Evolutionary conservation across 2,329 filamentous ascomycete genomes (phyloP).

Genomic region (Botrytis cinerea): DNA sequence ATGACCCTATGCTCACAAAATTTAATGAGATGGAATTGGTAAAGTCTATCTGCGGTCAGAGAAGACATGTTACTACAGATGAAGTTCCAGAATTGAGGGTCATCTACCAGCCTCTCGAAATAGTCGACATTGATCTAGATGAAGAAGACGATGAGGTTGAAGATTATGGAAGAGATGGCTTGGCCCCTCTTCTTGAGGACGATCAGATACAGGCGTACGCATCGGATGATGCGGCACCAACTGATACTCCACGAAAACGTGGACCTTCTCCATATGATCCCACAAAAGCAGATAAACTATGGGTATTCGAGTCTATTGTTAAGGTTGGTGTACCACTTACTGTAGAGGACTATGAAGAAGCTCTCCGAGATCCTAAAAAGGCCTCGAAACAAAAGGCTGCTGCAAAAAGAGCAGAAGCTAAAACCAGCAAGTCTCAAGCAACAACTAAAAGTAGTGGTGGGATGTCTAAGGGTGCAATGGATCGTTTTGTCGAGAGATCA

Average conservation of each 20-base stretch:
- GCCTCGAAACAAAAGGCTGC: constrained; percentile 32
- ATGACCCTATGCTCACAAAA: constrained; percentile 44
- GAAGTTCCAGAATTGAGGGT: constrained; percentile 75
- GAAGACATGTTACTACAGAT: constrained; percentile 74
- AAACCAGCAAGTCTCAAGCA: constrained; percentile 4
- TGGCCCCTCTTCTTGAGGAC: constrained; percentile 62
- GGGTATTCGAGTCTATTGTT: constrained; percentile 67
- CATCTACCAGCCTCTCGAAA: constrained; percentile 71
- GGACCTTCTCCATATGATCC: constrained; percentile 61
- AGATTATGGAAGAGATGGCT: constrained; percentile 52
- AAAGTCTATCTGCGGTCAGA: constrained; percentile 64
- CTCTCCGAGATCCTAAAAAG: constrained; percentile 36
- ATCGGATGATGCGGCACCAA: constrained; percentile 32
- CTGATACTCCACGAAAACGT: constrained; percentile 41
- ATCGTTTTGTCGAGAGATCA: constrained; percentile 40
- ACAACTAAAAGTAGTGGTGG: constrained; percentile 32
- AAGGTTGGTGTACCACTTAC: constrained; percentile 65
- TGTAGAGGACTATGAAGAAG: constrained; percentile 64
- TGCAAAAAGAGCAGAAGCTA: constrained; percentile 33
- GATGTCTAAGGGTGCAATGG: constrained; percentile 42
- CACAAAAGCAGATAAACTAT: constrained; percentile 62
- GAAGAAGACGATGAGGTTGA: constrained; percentile 57
- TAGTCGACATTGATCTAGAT: constrained; percentile 77
- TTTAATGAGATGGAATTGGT: constrained; percentile 57
- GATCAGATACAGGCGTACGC: constrained; percentile 54